phyloP scores from a whole-genome alignment of 805 yeast species.

The Tetrapisispora taiwanensis region DNA sequence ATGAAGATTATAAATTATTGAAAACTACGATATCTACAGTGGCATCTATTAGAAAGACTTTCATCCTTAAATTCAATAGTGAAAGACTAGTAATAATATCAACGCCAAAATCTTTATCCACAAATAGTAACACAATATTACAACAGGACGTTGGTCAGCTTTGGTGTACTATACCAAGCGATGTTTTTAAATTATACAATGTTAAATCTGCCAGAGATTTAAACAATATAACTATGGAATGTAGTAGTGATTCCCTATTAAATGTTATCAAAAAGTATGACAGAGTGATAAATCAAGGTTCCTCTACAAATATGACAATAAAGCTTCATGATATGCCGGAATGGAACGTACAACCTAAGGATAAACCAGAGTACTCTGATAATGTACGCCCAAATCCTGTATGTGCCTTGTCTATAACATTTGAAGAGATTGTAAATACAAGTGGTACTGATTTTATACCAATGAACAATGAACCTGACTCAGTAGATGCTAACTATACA shows the following conservation, averaged over 20 bases:
- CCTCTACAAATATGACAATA: constrained; percentile 20
- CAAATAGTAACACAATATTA: constrained; percentile 8
- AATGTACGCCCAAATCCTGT: constrained; percentile 14
- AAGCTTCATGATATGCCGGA: constrained; percentile 23
- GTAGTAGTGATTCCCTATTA: constrained; percentile 23
- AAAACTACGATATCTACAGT: constrained; percentile 25
- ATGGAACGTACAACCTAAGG: constrained; percentile 12
- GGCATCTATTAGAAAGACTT: constrained; percentile 25
- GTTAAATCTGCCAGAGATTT: constrained; percentile 22
- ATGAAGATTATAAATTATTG: constrained; percentile 26
- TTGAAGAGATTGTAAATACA: constrained; percentile 22
- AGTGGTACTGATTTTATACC: constrained; percentile 5
- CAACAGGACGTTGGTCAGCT: constrained; percentile 25
- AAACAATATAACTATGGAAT: constrained; percentile 25
- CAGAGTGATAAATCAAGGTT: constrained; percentile 20
- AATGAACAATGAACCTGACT: constrained; percentile 5
- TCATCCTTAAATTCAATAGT: constrained; percentile 25
- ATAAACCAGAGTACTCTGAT: background rate
- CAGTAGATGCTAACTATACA: constrained; percentile 3
- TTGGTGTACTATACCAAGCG: constrained; percentile 27
- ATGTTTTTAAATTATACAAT: constrained; percentile 21
- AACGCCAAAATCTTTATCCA: constrained; percentile 17
- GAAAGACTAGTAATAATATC: constrained; percentile 25
- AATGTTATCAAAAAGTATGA: constrained; percentile 26
- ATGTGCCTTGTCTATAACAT: constrained; percentile 22